These are phyloP conservation scores for Alternaria consortialis DNA, from an alignment of 2,329 filamentous ascomycete genomes.

Conservation along the genomic window DNA sequence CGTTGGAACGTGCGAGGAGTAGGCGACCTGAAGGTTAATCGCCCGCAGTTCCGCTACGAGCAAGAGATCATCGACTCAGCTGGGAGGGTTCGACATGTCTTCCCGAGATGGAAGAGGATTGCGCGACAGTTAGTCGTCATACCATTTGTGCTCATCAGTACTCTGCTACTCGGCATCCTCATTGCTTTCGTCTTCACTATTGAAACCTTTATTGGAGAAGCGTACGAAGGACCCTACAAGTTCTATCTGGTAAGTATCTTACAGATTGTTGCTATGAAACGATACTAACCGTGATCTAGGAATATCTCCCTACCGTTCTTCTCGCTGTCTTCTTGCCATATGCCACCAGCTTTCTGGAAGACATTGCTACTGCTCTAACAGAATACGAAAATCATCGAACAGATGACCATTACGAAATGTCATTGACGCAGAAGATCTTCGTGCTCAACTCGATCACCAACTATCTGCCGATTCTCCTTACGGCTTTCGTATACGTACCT, in stretches of 20 bases:
- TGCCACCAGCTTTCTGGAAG: constrained; percentile 39
- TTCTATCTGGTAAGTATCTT: constrained; percentile 34
- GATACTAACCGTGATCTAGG: constrained; percentile 28
- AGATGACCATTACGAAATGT: constrained; percentile 43
- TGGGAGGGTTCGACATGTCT: constrained; percentile 37
- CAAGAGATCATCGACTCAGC: constrained; percentile 35
- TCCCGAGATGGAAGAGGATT: constrained; percentile 44
- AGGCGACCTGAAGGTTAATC: constrained; percentile 39
- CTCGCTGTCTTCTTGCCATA: constrained; percentile 43
- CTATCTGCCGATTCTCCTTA: constrained; percentile 48
- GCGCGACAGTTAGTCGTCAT: constrained; percentile 41
- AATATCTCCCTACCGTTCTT: constrained; percentile 45
- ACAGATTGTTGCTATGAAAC: not conserved
- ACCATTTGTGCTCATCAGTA: constrained; percentile 43
- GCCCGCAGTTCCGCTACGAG: constrained; percentile 41
- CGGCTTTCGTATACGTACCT: constrained; percentile 45
- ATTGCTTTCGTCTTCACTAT: constrained; percentile 44
- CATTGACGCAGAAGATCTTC: constrained; percentile 47
- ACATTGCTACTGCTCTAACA: constrained; percentile 39
- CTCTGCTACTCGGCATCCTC: constrained; percentile 36
- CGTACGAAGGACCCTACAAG: constrained; percentile 46
- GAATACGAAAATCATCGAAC: constrained; percentile 49
- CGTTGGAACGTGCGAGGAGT: constrained; percentile 47
- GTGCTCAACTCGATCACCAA: constrained; percentile 49
- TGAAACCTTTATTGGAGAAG: constrained; percentile 46